Evolutionary conservation across 805 yeast species (phyloP), one percentile per base, ranked within the genome.

Genomic region (Candida suzukii): DNA sequence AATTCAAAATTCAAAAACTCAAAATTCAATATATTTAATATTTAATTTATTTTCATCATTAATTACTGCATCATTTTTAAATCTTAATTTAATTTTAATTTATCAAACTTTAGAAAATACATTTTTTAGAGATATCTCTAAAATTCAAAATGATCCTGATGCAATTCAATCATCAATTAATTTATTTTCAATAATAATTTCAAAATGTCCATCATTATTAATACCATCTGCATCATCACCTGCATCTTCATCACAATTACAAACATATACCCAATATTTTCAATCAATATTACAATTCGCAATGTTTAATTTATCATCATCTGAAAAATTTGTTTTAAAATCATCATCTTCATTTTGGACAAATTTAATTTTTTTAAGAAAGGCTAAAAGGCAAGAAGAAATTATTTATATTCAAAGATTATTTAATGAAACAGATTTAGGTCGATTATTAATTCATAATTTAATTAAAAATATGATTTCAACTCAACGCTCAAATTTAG

Each of bases 261-360:
- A n/a, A n/a, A n/a, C n/a, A n/a, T n/a, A n/a, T n/a, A n/a, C n/a
- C 3, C 22, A 29, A 20, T 22, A 51, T 9, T 41, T 59, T 3
- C 51, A 47, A 19, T 45, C 38, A 5, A 46, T 65, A 12, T 32
- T 67, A 16, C 53, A 54, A 10, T 60, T 70, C 42, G 66, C 68
- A 2, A 46, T 76, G 12, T 48, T 57, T 5, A 67, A 71, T 4
- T 57, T 80, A 20, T 46, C 49, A 5, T 66, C 74, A 0, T 61
- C 64, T n/a, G 88, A 83, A 52, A 61, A 77, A 26, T 73, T 77
- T 46, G 70, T 80, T 1, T 52, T 82, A 21, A 72, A 73, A 45
- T 64, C 81, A 2, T 60, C 73, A 0, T 67, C 71, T 39, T 61
- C 64, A 37, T 79, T 83, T 48, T 82, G 88, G 88, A 61, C 61